Conservation (phyloP, 2,329 filamentous ascomycete genomes). For the Exophiala phaeomuriformis region DNA sequence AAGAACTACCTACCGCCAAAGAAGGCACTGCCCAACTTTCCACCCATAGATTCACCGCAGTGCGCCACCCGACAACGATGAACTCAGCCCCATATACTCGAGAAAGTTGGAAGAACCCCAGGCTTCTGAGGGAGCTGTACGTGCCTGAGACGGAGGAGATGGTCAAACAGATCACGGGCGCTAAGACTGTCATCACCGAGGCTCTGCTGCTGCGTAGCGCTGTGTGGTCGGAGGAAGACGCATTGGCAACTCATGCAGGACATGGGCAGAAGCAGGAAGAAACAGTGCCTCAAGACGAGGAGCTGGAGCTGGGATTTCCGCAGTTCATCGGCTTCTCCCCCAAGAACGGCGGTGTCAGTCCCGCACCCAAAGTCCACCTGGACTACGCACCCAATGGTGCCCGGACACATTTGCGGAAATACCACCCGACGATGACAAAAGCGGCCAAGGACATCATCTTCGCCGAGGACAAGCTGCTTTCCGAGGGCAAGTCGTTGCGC, state of each 20-base stretch:
- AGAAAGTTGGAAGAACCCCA: constrained; percentile 25
- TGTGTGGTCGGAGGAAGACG: constrained; percentile 27
- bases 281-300: constrained; percentile 17
- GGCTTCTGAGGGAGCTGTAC: constrained; percentile 25
- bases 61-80: constrained; percentile 23
- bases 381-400: constrained; percentile 30
- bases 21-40: constrained; percentile 15
- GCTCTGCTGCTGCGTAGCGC: constrained; percentile 25
- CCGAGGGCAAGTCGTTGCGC: constrained; percentile 18
- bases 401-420: constrained; percentile 27
- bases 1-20: constrained; percentile 11
- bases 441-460: constrained; percentile 24
- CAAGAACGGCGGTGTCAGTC: constrained; percentile 21
- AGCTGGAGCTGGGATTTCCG: constrained; percentile 21
- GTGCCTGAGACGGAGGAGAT: constrained; percentile 28
- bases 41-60: constrained; percentile 19
- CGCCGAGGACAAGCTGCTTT: constrained; percentile 33
- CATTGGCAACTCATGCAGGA: constrained; percentile 22
- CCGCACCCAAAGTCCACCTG: constrained; percentile 30
- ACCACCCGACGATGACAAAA: constrained; percentile 24
- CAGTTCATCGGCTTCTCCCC: constrained; percentile 28
- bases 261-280: constrained; percentile 11
- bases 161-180: constrained; percentile 29
- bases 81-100: constrained; percentile 24
- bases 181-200: constrained; percentile 28